These are phyloP conservation scores for Taiwanofungus camphoratus DNA, from an alignment of 1,284 basidiomycete genomes.

Conservation along the genomic window DNA sequence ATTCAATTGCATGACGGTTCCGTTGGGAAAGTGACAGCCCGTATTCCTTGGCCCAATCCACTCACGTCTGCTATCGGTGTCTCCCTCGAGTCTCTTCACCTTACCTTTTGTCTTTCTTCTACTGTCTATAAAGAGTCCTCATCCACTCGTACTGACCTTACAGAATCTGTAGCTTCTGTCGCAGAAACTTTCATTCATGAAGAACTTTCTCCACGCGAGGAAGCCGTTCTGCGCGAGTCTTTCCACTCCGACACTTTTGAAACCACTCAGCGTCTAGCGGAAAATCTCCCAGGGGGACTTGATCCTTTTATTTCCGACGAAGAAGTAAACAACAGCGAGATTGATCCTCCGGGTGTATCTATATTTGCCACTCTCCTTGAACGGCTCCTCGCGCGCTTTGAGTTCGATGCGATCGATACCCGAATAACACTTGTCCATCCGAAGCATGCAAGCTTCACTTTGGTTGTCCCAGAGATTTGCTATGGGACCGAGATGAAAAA, in stretches of 20 bases:
- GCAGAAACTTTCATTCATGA: conserved; percentile 84
- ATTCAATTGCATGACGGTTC: conserved; percentile 66
- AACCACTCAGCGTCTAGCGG: conserved; percentile 29
- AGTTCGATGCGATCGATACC: conserved; percentile 69
- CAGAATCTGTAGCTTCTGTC: conserved; percentile 73
- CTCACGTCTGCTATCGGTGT: conserved; percentile 66
- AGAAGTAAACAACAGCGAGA: conserved; percentile 35
- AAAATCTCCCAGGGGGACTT: conserved; percentile 59
- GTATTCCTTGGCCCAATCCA: conserved; percentile 73
- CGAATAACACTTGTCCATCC: conserved; percentile 63
- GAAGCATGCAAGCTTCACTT: conserved; percentile 52
- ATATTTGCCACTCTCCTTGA: conserved; percentile 84
- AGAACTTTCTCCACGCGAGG: conserved; percentile 70
- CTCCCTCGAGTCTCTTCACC: conserved; percentile 56
- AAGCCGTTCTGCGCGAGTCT: conserved; percentile 66
- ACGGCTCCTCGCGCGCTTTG: conserved; percentile 74
- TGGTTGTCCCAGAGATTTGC: conserved; percentile 50
- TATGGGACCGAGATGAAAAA: conserved; percentile 43
- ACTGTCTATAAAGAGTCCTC: conserved; percentile 14
- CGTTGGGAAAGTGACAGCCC: conserved; percentile 68
- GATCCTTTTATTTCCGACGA: conserved; percentile 46
- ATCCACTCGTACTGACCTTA: conserved; percentile 37
- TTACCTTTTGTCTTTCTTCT: conserved; percentile 51
- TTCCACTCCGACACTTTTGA: conserved; percentile 41
- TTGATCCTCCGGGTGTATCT: conserved; percentile 71